Percentiles rank a stretch among this genome's conserved stretches.
phyloP scores from a whole-genome alignment of 1,139 yeast species.

The Pichia sp. region DNA sequence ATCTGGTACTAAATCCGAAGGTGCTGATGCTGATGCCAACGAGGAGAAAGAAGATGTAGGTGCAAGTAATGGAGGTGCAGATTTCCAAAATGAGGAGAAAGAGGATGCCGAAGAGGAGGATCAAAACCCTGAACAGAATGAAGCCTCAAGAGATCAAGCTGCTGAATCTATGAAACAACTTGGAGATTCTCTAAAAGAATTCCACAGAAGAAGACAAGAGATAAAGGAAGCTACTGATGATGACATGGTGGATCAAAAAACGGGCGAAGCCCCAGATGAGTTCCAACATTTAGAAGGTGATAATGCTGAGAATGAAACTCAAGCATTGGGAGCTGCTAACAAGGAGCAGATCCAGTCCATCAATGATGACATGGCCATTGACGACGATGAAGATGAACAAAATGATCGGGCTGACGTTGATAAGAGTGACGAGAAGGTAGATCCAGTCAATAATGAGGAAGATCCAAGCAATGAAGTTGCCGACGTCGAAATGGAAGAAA shows the following conservation, averaged over 20 bases:
- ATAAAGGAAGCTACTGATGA: slow-evolving; percentile 56
- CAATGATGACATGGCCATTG: slow-evolving; percentile 83
- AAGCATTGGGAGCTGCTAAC: slow-evolving; percentile 88
- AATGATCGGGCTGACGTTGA: slow-evolving; percentile 13
- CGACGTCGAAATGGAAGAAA: slow-evolving; percentile 20
- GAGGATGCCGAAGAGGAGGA: slow-evolving; percentile 26
- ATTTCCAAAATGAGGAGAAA: slow-evolving; percentile 36
- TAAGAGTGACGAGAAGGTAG: slow-evolving; percentile 22
- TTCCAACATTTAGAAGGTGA: slow-evolving; percentile 90
- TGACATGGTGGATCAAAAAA: slow-evolving; percentile 41
- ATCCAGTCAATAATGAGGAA: slow-evolving; percentile 14
- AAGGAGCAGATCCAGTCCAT: slow-evolving; percentile 72
- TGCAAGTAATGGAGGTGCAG: slow-evolving; percentile 56
- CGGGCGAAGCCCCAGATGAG: slow-evolving; percentile 73
- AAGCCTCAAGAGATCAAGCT: slow-evolving; percentile 65
- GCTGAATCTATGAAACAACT: slow-evolving; percentile 76
- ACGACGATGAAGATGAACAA: slow-evolving; percentile 53
- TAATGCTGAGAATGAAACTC: slow-evolving; percentile 67
- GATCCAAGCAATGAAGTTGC: slow-evolving; percentile 12
- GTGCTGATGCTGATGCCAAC: slow-evolving; percentile 61
- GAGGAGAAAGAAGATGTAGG: slow-evolving; percentile 70
- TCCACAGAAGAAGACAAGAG: slow-evolving; percentile 85
- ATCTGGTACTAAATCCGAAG: slow-evolving; percentile 66
- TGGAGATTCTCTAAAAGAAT: slow-evolving; percentile 88
- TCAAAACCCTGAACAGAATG: slow-evolving; percentile 35